A percentile compares a stretch with the other conserved stretches of the same genome.
These are phyloP conservation scores for Fusarium sp. DNA, from an alignment of 2,329 filamentous ascomycete genomes.

Conservation along the genomic window DNA sequence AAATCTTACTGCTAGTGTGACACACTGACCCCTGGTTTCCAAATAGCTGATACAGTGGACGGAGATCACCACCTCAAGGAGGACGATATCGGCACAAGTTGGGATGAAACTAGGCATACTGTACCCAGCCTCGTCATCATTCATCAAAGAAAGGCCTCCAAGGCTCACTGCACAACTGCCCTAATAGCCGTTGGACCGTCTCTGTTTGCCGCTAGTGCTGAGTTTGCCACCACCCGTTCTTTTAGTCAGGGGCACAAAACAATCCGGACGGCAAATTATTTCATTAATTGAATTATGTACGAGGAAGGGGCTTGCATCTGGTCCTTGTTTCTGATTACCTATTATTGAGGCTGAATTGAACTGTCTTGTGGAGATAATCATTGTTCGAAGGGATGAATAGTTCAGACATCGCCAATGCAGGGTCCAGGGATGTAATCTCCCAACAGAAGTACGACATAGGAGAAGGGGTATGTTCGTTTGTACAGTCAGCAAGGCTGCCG, in stretches of 20 bases:
- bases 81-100: background rate
- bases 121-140: slow-evolving; percentile 23
- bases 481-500: slow-evolving; percentile 10
- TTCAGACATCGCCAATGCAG: slow-evolving; percentile 38
- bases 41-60: background rate
- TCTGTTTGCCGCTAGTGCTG: slow-evolving; percentile 38
- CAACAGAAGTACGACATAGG: slow-evolving; percentile 44
- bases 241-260: slow-evolving; percentile 42
- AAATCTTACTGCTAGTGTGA: slow-evolving; percentile 21
- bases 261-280: slow-evolving; percentile 1
- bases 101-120: slow-evolving; percentile 10
- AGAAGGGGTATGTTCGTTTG: slow-evolving; percentile 31
- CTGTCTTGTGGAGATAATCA: slow-evolving; percentile 24
- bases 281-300: background rate
- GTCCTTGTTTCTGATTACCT: background rate
- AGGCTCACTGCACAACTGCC: background rate
- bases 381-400: slow-evolving; percentile 28
- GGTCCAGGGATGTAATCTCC: slow-evolving; percentile 41
- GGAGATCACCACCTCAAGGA: background rate
- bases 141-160: background rate
- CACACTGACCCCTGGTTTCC: slow-evolving; percentile 9
- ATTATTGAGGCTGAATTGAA: slow-evolving; percentile 32
- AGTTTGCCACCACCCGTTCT: slow-evolving; percentile 42
- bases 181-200: slow-evolving; percentile 39
- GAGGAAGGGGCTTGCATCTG: slow-evolving; percentile 22